Evolutionary conservation across 768 basidiomycete species (phyloP), one percentile per base, ranked within the genome.

Genomic region (Sporobolomyces pararoseus): DNA sequence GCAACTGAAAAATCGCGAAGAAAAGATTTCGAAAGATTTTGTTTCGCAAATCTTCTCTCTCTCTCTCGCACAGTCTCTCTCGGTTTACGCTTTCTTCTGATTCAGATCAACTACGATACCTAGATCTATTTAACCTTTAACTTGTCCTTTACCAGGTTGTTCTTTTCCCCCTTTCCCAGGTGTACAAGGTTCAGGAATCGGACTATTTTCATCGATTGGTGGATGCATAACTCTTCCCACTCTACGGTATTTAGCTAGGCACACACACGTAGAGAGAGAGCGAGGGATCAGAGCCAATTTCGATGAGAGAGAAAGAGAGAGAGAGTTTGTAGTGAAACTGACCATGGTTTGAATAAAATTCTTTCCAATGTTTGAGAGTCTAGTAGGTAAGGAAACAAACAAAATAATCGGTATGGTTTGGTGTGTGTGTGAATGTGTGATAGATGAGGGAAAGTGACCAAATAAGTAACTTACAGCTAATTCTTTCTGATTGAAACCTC

Each of bases 331-430:
- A 6, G 21, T 23, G 49, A 25, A 13, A 39, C 3, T 29, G 27
- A 49, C 53, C 53, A 27, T 46, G 51, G 25, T 31, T 23, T 12
- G 42, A 37, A 31, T 39, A 49, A 82, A 94, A 97, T 32, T 84
- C 82, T 81, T 92, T 95, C 95, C 95, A 98, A 75, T 94, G 87
- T 53, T 84, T 79, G 25, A 96, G 81, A 66, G 89, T 82, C 91
- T 95, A n/a, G 32, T 34, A 55, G 34, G 21, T 31, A n/a, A 25
- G 2, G 21, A 34, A 10, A 35, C 54, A 37, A 55, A 34, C 32
- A 42, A 9, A 42, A 17, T 42, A n/a, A n/a, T n/a, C n/a, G n/a
- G n/a, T n/a, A n/a, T n/a, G n/a, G n/a, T n/a, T n/a, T n/a, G n/a
- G n/a, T n/a, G n/a, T n/a, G n/a, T n/a, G n/a, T n/a, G n/a, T n/a